Base-by-base conservation (phyloP, 1,284 basidiomycete species). In the Moniliophthora roreri region DNA sequence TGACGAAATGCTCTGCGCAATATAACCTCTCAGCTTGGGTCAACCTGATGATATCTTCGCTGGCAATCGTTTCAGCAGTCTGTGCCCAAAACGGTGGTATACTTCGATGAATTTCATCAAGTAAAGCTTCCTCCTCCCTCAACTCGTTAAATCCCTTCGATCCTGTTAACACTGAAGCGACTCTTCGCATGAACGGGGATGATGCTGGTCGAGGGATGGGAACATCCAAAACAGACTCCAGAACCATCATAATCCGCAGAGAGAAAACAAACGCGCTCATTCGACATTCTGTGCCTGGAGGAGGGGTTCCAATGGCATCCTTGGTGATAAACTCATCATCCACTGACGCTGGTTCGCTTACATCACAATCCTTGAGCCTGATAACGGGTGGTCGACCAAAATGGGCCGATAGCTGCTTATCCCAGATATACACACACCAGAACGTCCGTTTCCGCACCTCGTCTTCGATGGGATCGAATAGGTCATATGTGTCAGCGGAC, bases 371-470 rank as follows among this genome's bases (percentile, higher is more conserved):
- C 54, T 89, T 79, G 56, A 94, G 69, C 44, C 92, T 81, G 58
- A 95, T 79, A 75, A 94, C 82, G 1, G 92, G 84, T 18, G 93
- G 93, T 20, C 92, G 77, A 15, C 93, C 93, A 66, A 95, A 94
- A 61, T 93, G 87, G 28, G 91, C 89, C 35, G 79, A 71, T 9
- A 89, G 80, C 63, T 93, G 92, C 70, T 95, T 95, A 69, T 95
- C 93, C 93, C 93, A 95, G 40, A 92, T 79, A 69, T 95, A 95
- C 21, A 95, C 91, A 56, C 90, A 91, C 92, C 92, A 95, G 69
- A 95, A 95, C 0, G 93, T 95, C 58, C 93, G 84, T 69, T 93
- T 93, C 52, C 93, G 81, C 16, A 93, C 84, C 67, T 95, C 91
- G 60, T 90, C 87, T 67, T 95, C 92, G 58, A 95, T 86, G 4